phyloP scores from a whole-genome alignment of 805 yeast genomes.

The Suhomyces emberorum region DNA sequence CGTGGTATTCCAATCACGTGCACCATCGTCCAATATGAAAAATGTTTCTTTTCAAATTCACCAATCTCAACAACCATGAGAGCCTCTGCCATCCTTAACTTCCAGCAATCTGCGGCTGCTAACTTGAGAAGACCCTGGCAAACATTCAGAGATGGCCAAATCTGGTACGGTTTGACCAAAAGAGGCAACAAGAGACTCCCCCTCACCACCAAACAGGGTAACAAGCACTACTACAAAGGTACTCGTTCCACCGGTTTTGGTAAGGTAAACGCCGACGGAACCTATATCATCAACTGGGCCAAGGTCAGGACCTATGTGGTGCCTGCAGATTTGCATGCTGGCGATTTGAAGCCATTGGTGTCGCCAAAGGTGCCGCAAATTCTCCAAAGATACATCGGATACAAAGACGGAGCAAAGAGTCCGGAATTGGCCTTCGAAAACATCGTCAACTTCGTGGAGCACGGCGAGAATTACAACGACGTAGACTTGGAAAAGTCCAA shows the following conservation, averaged over 20 bases:
- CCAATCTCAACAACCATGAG: conserved; percentile 36
- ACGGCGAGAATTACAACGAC: conserved; percentile 54
- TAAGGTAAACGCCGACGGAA: conserved; percentile 66
- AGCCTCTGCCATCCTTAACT: conserved; percentile 43
- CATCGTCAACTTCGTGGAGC: conserved; percentile 69
- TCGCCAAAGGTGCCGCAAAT: conserved; percentile 71
- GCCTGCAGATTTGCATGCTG: conserved; percentile 47
- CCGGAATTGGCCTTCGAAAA: conserved; percentile 70
- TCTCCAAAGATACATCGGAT: conserved; percentile 67
- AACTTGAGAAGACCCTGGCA: conserved; percentile 85
- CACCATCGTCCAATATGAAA: neutral
- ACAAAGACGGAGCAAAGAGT: conserved; percentile 66
- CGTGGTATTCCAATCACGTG: neutral
- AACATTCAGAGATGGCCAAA: conserved; percentile 74
- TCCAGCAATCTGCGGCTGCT: conserved; percentile 33
- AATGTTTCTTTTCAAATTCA: neutral
- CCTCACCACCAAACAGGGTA: conserved; percentile 89
- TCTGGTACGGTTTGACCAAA: conserved; percentile 77
- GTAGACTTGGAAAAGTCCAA: conserved; percentile 33
- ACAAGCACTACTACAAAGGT: conserved; percentile 92
- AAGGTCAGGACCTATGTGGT: conserved; percentile 89
- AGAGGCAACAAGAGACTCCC: conserved; percentile 81
- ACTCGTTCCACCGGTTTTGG: conserved; percentile 95
- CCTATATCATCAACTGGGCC: conserved; percentile 73
- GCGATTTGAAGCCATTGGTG: conserved; percentile 68